phyloP scores from a whole-genome alignment of 108 stramenopile genomes.

The Phaeodactylum tricornutum region DNA sequence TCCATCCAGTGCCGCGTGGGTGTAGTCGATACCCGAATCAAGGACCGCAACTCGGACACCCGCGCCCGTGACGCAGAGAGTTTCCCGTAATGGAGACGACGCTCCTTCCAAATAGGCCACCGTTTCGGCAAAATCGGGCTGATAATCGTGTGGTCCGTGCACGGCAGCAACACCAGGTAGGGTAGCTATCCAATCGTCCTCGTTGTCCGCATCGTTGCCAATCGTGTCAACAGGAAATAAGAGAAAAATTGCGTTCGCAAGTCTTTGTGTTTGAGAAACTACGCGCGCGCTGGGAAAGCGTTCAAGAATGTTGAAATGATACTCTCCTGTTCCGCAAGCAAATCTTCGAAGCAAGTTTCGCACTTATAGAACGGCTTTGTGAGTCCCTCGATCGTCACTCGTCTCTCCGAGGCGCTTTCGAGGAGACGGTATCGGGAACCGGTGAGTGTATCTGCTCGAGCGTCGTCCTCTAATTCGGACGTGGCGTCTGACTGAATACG shows the following conservation, averaged over 20 bases:
- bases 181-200: background rate
- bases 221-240: background rate
- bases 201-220: background rate
- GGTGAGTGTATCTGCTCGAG: too few species aligned
- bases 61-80: slow-evolving; percentile 7
- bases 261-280: too few species aligned
- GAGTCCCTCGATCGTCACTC: too few species aligned
- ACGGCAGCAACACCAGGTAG: background rate
- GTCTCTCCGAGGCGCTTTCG: too few species aligned
- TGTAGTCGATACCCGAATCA: slow-evolving; percentile 26
- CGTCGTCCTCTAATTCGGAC: too few species aligned
- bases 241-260: slow-evolving; percentile 2
- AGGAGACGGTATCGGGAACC: too few species aligned
- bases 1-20: slow-evolving; percentile 15
- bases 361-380: too few species aligned
- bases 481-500: too few species aligned
- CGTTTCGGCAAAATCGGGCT: background rate
- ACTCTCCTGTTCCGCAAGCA: too few species aligned
- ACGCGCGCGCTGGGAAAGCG: too few species aligned
- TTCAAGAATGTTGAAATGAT: too few species aligned
- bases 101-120: background rate
- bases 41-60: slow-evolving; percentile 14
- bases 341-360: too few species aligned
- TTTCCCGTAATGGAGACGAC: background rate
- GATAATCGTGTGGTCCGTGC: background rate